Evolutionary conservation across 2,329 filamentous ascomycete genomes (phyloP), one percentile per base, ranked within the genome.

Genomic region (Verruconis gallopava): DNA sequence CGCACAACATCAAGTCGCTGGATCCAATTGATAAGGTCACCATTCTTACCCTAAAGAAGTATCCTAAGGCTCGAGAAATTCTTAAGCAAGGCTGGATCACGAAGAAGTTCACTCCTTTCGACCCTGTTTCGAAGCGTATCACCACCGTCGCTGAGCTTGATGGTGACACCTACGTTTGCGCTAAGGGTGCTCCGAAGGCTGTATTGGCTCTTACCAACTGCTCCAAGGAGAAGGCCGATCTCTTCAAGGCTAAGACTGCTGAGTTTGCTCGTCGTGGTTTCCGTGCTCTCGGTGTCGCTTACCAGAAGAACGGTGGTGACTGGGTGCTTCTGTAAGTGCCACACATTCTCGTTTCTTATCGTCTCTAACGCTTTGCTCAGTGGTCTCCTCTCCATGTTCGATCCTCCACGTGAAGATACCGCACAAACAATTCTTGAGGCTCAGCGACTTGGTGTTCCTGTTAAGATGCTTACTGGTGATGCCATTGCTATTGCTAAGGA

Each of bases 391-490:
- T 81, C 80, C 55, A 82, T 85, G 76, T 85, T 85, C 66, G 80
- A 85, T 60, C 80, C 80, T 56, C 80, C 80, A 47, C 79, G 80
- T 69, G 79, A 82, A 54, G 80, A 85, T 60, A 85, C 81, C 48
- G 80, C 80, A 50, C 79, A 83, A 66, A 85, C 80, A 50, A 84
- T 85, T 55, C 67, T 81, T 55, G 79, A 85, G 65, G 79, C 80
- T 49, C 77, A 82, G 61, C 73, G 79, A 59, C 77, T 85, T 44
- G 80, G 80, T 69, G 78, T 85, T 22, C 76, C 74, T 50, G 80
- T 85, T 52, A 85, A 85, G 75, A 85, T 85, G 80, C 68, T 85
- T 62, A 85, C 80, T 65, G 80, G 80, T 73, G 80, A 85, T 58
- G 80, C 80, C 49, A 81, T 84, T 53, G 79, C 80, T 53, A 85